A percentile compares a stretch with the other conserved stretches of the same genome.
Conservation (phyloP, 345 rosid species). For the Raphanus raphanistrum region DNA sequence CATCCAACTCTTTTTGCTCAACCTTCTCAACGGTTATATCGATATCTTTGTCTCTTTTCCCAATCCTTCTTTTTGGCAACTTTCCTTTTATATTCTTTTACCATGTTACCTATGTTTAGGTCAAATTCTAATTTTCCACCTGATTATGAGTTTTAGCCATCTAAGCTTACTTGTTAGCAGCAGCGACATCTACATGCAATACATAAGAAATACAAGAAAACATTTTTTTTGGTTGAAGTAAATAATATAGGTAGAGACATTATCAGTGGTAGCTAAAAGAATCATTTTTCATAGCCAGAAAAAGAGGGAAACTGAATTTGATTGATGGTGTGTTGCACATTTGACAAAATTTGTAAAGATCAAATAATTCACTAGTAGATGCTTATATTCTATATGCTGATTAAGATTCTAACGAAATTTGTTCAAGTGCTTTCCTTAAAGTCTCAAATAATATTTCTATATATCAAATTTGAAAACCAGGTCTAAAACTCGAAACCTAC, state of each 20-base stretch:
- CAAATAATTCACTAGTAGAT: not conserved
- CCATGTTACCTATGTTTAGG: not conserved
- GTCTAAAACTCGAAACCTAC: not conserved
- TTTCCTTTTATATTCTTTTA: not conserved
- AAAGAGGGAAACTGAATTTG: not conserved
- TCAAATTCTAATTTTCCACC: not conserved
- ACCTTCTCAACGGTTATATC: constrained; percentile 53
- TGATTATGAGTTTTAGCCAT: not conserved
- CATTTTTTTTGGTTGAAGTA: not conserved
- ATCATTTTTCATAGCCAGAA: not conserved
- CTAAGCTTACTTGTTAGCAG: not conserved
- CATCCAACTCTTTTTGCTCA: constrained; percentile 37
- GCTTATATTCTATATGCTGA: not conserved
- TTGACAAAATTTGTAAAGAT: not conserved
- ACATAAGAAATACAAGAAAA: not conserved
- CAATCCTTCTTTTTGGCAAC: constrained; percentile 8
- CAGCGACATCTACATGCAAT: not conserved
- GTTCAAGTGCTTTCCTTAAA: not conserved
- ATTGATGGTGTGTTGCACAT: not conserved
- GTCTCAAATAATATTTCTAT: not conserved
- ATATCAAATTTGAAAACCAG: not conserved
- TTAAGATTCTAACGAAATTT: not conserved
- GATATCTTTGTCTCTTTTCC: constrained; percentile 13
- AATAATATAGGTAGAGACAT: not conserved
- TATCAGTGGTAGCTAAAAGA: not conserved